phyloP scores from a whole-genome alignment of 2,329 filamentous ascomycete species.

The Davidsoniella virescens region DNA sequence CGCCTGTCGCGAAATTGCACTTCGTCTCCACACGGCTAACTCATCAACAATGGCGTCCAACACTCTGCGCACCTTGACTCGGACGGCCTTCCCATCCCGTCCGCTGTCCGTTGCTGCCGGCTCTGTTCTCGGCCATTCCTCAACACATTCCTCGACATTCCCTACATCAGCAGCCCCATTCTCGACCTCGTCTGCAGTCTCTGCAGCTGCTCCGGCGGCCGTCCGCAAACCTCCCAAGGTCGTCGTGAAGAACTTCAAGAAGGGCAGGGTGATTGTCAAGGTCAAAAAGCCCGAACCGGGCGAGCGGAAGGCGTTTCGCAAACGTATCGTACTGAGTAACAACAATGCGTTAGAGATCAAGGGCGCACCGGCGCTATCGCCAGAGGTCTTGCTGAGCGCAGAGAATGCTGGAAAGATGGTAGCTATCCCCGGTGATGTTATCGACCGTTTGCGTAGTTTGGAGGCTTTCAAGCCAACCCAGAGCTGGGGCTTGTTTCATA shows the following conservation, averaged over 20 bases:
- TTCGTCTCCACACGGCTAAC: not conserved
- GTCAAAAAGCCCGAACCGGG: constrained; percentile 44
- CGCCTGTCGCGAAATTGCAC: not conserved
- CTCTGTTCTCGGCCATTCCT: constrained; percentile 18
- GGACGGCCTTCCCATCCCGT: constrained; percentile 20
- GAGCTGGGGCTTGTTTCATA: constrained; percentile 72
- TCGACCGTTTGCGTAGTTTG: constrained; percentile 67
- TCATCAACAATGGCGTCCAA: constrained; percentile 24
- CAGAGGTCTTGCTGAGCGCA: constrained; percentile 35
- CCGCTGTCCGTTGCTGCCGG: constrained; percentile 8
- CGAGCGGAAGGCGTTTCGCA: constrained; percentile 74
- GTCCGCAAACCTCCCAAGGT: constrained; percentile 19
- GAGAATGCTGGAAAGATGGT: constrained; percentile 50
- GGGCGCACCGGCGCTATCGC: constrained; percentile 45
- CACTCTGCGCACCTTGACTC: constrained; percentile 28
- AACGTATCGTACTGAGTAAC: constrained; percentile 84
- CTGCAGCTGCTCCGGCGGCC: constrained; percentile 18
- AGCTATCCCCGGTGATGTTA: constrained; percentile 47
- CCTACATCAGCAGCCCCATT: constrained; percentile 23
- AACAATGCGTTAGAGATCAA: constrained; percentile 72
- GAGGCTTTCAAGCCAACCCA: constrained; percentile 87
- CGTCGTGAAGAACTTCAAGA: constrained; percentile 36
- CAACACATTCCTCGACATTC: constrained; percentile 14
- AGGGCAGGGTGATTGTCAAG: constrained; percentile 24
- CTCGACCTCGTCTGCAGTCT: constrained; percentile 21